Percentiles rank a stretch among this genome's conserved stretches.
These are phyloP conservation scores for Corylus avellana DNA, from an alignment of 306 rosid genomes.

Conservation along the genomic window DNA sequence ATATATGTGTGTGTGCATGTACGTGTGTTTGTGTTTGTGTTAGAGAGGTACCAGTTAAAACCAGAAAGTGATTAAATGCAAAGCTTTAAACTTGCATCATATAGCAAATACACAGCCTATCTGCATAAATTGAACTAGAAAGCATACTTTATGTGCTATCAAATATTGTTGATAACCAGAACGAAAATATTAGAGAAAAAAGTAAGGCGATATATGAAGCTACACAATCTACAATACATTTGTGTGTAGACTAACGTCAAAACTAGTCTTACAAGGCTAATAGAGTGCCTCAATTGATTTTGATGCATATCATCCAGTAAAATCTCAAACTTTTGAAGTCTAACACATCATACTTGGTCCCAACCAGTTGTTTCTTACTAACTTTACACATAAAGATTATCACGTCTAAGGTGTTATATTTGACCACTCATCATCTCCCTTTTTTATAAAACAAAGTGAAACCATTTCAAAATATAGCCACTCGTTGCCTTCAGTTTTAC, in stretches of 20 bases:
- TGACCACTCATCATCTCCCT: neutral
- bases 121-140: neutral
- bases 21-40: too few relatives aligned
- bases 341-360: neutral
- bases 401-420: neutral
- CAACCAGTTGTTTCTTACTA: neutral
- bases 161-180: neutral
- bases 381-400: neutral
- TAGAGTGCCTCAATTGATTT: neutral
- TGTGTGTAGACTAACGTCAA: neutral
- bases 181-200: neutral
- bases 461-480: neutral
- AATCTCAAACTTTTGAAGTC: neutral
- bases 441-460: neutral
- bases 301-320: neutral
- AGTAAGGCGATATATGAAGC: neutral
- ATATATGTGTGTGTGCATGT: neutral
- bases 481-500: neutral
- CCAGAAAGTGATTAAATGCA: neutral
- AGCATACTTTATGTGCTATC: neutral
- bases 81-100: neutral
- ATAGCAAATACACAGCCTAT: neutral
- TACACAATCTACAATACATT: neutral
- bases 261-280: too few relatives aligned
- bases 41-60: neutral